Conservation (phyloP, 2,329 filamentous ascomycete genomes). For the Colletotrichum costaricense region DNA sequence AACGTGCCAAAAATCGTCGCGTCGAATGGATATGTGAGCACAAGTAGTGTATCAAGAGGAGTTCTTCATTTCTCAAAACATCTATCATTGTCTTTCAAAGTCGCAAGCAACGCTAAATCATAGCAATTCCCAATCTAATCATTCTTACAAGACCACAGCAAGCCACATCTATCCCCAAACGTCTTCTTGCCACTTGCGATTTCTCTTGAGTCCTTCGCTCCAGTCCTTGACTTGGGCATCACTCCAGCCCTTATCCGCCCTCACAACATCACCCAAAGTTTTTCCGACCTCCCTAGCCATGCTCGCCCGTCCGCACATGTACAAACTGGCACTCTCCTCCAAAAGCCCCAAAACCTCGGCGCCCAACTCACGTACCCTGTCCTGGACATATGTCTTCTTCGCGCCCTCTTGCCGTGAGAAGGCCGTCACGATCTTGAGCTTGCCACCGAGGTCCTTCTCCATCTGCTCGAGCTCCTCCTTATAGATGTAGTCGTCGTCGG, state of each 20-base stretch:
- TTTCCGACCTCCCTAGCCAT: conserved; percentile 57
- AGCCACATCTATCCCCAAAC: conserved; percentile 55
- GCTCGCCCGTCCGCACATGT: conserved; percentile 53
- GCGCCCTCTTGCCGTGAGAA: conserved; percentile 42
- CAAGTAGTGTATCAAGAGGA: too few relatives aligned
- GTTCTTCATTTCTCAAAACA: too few relatives aligned
- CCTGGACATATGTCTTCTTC: conserved; percentile 50
- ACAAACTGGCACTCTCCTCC: conserved; percentile 49
- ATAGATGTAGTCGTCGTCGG: conserved; percentile 47
- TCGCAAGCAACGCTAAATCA: too few relatives aligned
- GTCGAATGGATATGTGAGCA: too few relatives aligned
- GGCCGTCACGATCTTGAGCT: conserved; percentile 44
- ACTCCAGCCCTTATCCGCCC: conserved; percentile 47
- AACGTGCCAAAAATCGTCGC: too few relatives aligned
- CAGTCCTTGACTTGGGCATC: conserved; percentile 55
- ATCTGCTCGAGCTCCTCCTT: conserved; percentile 40
- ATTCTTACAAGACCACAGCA: too few relatives aligned
- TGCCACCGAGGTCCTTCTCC: conserved; percentile 37
- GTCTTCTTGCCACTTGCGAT: conserved; percentile 65
- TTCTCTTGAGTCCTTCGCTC: conserved; percentile 59
- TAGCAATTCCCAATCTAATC: too few relatives aligned
- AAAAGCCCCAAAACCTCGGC: conserved; percentile 44
- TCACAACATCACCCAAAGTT: conserved; percentile 50
- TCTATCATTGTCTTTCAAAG: too few relatives aligned
- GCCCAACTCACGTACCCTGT: conserved; percentile 46